phyloP scores from a whole-genome alignment of 768 basidiomycete species.

The Xanthoconium purpureum region DNA sequence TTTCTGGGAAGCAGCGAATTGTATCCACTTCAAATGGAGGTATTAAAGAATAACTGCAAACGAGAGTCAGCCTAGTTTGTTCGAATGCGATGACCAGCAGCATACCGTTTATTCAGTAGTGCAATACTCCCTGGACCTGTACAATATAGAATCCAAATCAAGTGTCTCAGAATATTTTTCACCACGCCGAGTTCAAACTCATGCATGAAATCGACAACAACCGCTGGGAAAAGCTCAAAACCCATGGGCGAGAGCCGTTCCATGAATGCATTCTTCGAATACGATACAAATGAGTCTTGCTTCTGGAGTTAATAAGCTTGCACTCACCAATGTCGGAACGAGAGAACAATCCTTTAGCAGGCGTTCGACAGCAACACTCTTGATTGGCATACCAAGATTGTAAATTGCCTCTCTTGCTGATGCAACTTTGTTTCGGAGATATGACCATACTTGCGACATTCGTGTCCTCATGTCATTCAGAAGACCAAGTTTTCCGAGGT shows the following conservation, averaged over 20 bases:
- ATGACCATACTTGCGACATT: background rate
- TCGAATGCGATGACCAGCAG: no score
- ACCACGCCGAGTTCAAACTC: background rate
- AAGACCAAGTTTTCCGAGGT: background rate
- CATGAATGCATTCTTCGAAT: background rate
- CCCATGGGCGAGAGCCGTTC: background rate
- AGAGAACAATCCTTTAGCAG: background rate
- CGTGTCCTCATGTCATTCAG: background rate
- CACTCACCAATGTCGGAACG: background rate
- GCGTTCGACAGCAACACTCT: background rate
- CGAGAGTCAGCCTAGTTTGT: no score
- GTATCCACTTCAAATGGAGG: background rate
- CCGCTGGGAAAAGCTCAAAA: background rate
- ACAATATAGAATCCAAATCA: background rate
- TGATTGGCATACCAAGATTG: background rate
- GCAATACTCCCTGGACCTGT: background rate
- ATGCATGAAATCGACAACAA: background rate
- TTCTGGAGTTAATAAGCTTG: no score
- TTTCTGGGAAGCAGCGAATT: conserved; percentile 36
- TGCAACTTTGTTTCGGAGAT: background rate
- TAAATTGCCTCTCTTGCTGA: background rate
- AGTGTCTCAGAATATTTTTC: background rate
- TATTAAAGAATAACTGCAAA: background rate
- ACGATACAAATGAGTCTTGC: no score
- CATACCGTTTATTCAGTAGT: background rate